A percentile compares a stretch with the other conserved stretches of the same genome.
These are phyloP conservation scores for Iberis amara DNA, from an alignment of 441 rosid species.

Conservation along the genomic window DNA sequence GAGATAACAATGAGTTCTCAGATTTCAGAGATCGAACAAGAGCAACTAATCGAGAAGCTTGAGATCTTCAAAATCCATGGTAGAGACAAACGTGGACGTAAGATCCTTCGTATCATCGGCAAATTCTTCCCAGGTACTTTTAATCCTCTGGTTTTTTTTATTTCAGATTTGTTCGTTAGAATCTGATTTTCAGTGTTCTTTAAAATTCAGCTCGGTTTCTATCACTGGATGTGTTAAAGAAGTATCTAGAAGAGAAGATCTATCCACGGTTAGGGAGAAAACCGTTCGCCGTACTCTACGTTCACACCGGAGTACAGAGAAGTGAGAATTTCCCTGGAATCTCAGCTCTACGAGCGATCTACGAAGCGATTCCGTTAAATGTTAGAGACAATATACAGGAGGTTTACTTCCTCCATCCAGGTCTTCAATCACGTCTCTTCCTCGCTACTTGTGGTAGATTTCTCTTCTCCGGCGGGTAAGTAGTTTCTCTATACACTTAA, in stretches of 20 bases:
- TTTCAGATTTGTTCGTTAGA: neutral
- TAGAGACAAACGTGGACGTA: constrained; percentile 65
- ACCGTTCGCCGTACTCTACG: constrained; percentile 61
- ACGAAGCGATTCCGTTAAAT: constrained; percentile 57
- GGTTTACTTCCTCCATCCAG: constrained; percentile 73
- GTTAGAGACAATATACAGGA: constrained; percentile 56
- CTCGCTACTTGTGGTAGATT: constrained; percentile 78
- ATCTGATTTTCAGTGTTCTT: neutral
- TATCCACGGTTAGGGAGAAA: constrained; percentile 52
- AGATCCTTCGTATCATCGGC: constrained; percentile 59
- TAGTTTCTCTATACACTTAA: too few relatives aligned
- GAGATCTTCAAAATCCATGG: constrained; percentile 68
- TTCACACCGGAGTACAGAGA: constrained; percentile 64
- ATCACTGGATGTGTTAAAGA: constrained; percentile 45
- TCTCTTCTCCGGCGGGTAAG: constrained; percentile 66
- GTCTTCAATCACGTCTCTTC: constrained; percentile 66
- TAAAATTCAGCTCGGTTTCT: constrained; percentile 43
- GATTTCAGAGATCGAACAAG: constrained; percentile 40
- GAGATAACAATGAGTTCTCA: constrained; percentile 23
- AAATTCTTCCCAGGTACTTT: constrained; percentile 58
- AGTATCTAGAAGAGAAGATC: constrained; percentile 49
- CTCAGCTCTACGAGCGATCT: constrained; percentile 57
- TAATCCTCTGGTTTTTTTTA: neutral
- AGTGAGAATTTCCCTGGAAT: constrained; percentile 70
- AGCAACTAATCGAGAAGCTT: constrained; percentile 48